phyloP scores from a whole-genome alignment of 2,329 filamentous ascomycete genomes.

The Calonectria pseudoturangicola region DNA sequence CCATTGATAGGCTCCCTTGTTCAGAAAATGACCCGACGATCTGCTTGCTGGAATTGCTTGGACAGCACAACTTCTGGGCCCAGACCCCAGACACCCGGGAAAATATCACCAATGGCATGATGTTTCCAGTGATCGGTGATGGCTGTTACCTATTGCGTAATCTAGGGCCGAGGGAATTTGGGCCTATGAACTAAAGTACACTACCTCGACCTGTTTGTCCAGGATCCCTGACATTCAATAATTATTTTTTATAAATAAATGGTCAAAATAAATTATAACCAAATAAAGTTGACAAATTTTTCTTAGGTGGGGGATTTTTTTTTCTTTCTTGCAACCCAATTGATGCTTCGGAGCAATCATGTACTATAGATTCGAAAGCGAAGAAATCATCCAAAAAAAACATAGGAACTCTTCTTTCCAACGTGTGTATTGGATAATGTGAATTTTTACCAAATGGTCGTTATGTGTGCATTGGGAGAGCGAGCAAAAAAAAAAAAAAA shows the following conservation, averaged over 20 bases:
- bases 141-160: not conserved
- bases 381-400: too few species aligned
- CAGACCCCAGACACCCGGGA: slow-evolving; percentile 46
- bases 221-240: too few species aligned
- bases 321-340: too few species aligned
- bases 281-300: too few species aligned
- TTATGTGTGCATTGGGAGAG: not conserved
- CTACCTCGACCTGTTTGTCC: too few species aligned
- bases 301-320: too few species aligned
- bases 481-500: slow-evolving; percentile 33
- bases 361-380: too few species aligned
- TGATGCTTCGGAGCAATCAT: too few species aligned
- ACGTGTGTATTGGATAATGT: not conserved
- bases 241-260: too few species aligned
- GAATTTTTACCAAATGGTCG: not conserved
- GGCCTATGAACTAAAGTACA: not conserved
- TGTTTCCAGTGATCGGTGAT: slow-evolving; percentile 21
- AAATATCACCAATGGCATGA: slow-evolving; percentile 51
- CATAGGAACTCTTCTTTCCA: too few species aligned
- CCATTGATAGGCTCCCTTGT: slow-evolving; percentile 44
- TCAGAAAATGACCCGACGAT: slow-evolving; percentile 51
- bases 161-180: not conserved
- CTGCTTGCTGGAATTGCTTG: slow-evolving; percentile 29
- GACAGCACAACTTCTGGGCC: slow-evolving; percentile 18
- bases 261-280: too few species aligned